Conservation (phyloP, 257 asterid species). For the Solanum clarkiae region DNA sequence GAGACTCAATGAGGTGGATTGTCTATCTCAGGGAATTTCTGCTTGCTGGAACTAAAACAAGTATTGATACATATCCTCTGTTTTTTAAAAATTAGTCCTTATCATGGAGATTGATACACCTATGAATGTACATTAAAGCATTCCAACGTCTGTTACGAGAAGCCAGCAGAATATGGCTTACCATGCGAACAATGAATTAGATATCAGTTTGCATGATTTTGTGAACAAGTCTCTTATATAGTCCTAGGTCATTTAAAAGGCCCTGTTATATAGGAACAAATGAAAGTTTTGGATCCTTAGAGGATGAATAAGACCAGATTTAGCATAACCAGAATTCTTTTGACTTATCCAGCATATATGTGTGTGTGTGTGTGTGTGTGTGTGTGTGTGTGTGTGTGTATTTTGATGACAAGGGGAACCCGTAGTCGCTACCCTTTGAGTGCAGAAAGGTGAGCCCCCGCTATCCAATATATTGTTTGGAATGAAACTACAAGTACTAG, state of each 20-base stretch:
- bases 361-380: no score
- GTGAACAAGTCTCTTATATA: not conserved
- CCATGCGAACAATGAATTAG: not conserved
- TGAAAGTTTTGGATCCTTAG: not conserved
- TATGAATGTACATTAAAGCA: not conserved
- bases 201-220: not conserved
- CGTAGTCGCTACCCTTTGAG: no score
- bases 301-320: not conserved
- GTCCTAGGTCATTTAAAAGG: not conserved
- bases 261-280: not conserved
- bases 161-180: not conserved
- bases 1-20: not conserved
- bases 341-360: not conserved
- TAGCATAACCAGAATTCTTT: not conserved
- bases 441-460: no score
- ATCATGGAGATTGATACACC: not conserved
- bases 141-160: not conserved
- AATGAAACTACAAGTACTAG: not conserved
- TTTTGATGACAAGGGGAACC: no score
- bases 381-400: no score
- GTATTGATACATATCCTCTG: not conserved
- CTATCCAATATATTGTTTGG: not conserved
- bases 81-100: not conserved
- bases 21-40: not conserved
- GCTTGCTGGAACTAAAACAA: not conserved